Evolutionary conservation across 1,139 yeast genomes (phyloP), one percentile per base, ranked within the genome.

Genomic region (Suhomyces chickasaworum): DNA sequence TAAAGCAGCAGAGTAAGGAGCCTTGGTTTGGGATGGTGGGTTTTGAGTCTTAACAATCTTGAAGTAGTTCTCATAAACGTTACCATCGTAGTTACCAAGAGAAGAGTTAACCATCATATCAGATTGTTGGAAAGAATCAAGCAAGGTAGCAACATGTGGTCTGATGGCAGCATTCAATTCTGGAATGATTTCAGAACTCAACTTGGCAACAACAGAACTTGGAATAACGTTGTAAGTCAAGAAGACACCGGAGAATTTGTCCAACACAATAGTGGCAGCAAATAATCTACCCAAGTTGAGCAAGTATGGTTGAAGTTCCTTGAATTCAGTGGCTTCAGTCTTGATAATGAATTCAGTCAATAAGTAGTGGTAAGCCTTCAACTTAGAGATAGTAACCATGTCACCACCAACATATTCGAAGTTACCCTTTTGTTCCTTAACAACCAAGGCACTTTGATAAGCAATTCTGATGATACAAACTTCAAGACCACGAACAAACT

Each of bases 71-170:
- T 84, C 84, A 73, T 90, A 91, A 47, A 89, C 84, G 64, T 90
- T 86, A 55, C 98, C 98, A 60, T 89, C 84, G 67, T 80, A 86
- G 58, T 75, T 78, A 52, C 97, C 98, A 53, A 91, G 78, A 29
- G 96, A 85, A 1, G 97, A 81, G 69, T 90, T 89, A 64, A 91
- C 78, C 69, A 86, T 80, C 71, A 81, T 87, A 68, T 91, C 97
- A 31, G 91, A 81, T 61, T 86, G 78, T 70, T 86, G 84, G 78
- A 91, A 91, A 5, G 96, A 80, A 68, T 91, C 98, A n/a, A 96
- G 87, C 57, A 88, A 75, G 16, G 89, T 88, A 63, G 89, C 81
- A 47, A 85, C 86, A 59, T 86, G 84, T 39, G 83, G 83, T 65
- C 97, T 80, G 46, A 85, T 58, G 36, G 69, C 73, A 16, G 67